Percentiles rank a stretch among this genome's conserved stretches.
phyloP scores from a whole-genome alignment of 2,329 filamentous ascomycete species.

The Aspergillus sp. region DNA sequence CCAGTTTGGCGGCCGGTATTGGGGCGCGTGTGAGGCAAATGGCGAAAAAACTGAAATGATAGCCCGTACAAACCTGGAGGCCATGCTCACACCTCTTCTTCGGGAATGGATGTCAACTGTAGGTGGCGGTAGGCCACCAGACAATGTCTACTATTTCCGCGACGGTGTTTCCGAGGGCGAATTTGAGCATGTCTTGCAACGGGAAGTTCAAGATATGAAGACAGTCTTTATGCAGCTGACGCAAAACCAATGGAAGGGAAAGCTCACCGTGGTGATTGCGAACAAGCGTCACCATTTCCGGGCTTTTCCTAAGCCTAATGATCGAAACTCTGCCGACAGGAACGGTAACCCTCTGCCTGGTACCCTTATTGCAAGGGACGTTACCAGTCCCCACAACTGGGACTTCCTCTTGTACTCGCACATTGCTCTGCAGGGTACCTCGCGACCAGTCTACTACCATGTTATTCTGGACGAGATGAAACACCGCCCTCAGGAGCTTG shows the following conservation, averaged over 20 bases:
- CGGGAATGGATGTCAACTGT: slow-evolving; percentile 62
- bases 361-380: slow-evolving; percentile 80
- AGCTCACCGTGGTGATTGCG: slow-evolving; percentile 82
- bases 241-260: slow-evolving; percentile 49
- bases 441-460: slow-evolving; percentile 88
- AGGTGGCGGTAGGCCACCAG: slow-evolving; percentile 57
- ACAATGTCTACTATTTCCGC: slow-evolving; percentile 86
- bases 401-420: slow-evolving; percentile 78
- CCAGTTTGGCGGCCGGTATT: slow-evolving; percentile 69
- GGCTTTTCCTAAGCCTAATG: slow-evolving; percentile 71
- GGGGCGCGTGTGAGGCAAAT: slow-evolving; percentile 78
- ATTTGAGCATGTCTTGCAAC: slow-evolving; percentile 73
- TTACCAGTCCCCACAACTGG: slow-evolving; percentile 88
- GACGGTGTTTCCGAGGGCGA: slow-evolving; percentile 90
- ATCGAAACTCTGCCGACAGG: slow-evolving; percentile 58
- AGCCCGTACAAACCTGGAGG: slow-evolving; percentile 62
- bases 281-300: slow-evolving; percentile 94
- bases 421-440: slow-evolving; percentile 87
- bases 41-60: slow-evolving; percentile 81
- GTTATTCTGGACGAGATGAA: slow-evolving; percentile 80
- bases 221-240: slow-evolving; percentile 49
- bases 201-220: slow-evolving; percentile 75
- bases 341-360: slow-evolving; percentile 84
- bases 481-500: slow-evolving; percentile 66
- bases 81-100: slow-evolving; percentile 65